Evolutionary conservation across 1,284 basidiomycete species (phyloP), one percentile per base, ranked within the genome.

Genomic region (Takashimella koratensis): DNA sequence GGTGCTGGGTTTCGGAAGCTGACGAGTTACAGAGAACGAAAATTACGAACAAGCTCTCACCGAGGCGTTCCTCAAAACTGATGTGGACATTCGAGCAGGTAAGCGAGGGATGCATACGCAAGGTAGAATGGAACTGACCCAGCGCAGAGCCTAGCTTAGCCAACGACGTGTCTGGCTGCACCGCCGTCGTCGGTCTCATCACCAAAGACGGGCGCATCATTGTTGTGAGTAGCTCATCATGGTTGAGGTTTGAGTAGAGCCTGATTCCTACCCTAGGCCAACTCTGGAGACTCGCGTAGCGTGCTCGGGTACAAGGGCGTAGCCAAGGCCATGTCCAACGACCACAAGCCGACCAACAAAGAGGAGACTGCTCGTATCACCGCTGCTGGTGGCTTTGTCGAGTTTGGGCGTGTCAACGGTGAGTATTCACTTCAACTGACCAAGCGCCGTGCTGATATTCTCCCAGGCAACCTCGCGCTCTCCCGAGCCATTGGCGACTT

Each of bases 381-480:
- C 21, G 84, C 83, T 42, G 96, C 94, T n/a, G 96, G 96, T 49
- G 96, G 96, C 45, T 98, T 91, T 69, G 88, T 99, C 59, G 94
- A 98, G 74, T 97, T 86, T 74, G 94, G 93, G 43, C 88, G 96
- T 53, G 96, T 98, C 40, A 98, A 98, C 73, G 96, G 92, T 91
- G 50, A 51, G 84, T 75, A 4, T 40, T 16, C 11, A 13, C 46
- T 44, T 54, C 41, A 49, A 12, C 43, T n/a, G 19, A 36, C 25
- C n/a, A n/a, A n/a, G n/a, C n/a, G n/a, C n/a, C n/a, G n/a, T 30
- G 40, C 30, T 55, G 11, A 56, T 57, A 16, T 20, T 13, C 16
- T 16, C 10, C 16, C 67, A 95, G 92, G 96, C 59, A 98, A 98
- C 72, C 84, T 99, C 53, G 95, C 96, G 0, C 79, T 98, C 42